A percentile compares a stretch with the other conserved stretches of the same genome.
Conservation (phyloP, 2,329 filamentous ascomycete genomes). For the Lasiodiplodia theobromae region DNA sequence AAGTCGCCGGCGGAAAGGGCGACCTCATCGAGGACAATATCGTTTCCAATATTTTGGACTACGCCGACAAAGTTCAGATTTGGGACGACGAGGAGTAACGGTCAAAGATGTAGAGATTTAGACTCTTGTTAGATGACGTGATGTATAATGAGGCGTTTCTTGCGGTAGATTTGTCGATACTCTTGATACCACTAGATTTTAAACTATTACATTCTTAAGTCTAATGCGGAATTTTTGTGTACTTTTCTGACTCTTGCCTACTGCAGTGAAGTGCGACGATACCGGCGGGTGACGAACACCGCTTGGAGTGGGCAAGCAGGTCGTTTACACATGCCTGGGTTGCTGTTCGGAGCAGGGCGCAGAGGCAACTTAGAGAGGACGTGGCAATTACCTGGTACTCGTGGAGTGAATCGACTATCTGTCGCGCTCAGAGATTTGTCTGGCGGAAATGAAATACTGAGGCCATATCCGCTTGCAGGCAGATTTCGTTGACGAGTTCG, state of each 20-base stretch:
- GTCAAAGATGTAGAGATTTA: not conserved
- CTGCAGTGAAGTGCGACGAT: no score
- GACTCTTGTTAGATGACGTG: slow-evolving; percentile 2
- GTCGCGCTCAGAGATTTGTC: no score
- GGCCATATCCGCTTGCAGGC: no score
- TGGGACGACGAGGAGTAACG: slow-evolving; percentile 62
- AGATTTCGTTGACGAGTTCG: no score
- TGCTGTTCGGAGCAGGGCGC: no score
- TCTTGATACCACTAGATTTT: slow-evolving; percentile 24
- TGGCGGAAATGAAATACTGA: no score
- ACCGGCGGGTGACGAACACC: no score
- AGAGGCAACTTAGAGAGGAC: no score
- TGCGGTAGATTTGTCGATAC: not conserved
- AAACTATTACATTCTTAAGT: not conserved
- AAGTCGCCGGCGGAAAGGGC: slow-evolving; percentile 85
- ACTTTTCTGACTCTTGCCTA: not conserved
- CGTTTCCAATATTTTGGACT: slow-evolving; percentile 81
- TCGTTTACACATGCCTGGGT: no score
- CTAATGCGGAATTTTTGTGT: not conserved
- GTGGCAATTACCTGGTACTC: no score
- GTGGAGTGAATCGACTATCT: no score
- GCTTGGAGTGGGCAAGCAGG: no score
- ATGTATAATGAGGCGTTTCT: slow-evolving; percentile 24
- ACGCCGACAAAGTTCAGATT: slow-evolving; percentile 83
- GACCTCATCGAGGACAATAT: slow-evolving; percentile 79